phyloP scores from a whole-genome alignment of 306 rosid species.

The Acacia melanoxylon region DNA sequence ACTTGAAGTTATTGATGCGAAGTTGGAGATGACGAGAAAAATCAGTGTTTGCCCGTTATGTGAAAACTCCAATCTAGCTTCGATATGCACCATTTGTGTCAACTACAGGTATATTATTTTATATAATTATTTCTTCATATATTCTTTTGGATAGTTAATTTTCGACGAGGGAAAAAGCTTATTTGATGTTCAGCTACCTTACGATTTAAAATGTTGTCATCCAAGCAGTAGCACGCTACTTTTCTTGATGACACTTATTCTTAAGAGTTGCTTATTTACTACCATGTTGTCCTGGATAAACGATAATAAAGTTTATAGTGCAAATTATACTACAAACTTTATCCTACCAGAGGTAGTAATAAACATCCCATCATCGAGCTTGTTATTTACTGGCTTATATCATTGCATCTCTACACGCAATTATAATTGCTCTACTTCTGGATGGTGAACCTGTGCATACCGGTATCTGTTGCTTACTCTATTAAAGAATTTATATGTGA shows the following conservation, averaged over 20 bases:
- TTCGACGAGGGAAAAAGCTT: neutral
- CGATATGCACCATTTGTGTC: slow-evolving; percentile 75
- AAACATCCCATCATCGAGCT: neutral
- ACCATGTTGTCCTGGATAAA: no score
- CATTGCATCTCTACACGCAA: neutral
- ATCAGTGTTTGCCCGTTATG: slow-evolving; percentile 70
- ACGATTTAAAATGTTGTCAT: slow-evolving; percentile 11
- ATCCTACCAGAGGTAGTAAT: neutral
- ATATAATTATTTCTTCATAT: neutral
- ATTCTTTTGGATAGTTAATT: neutral
- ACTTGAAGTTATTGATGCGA: slow-evolving; percentile 12
- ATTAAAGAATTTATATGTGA: neutral
- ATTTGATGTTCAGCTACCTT: neutral
- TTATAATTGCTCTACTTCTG: neutral
- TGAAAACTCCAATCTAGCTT: slow-evolving; percentile 76
- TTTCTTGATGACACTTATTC: neutral
- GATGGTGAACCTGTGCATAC: neutral
- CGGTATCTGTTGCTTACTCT: neutral
- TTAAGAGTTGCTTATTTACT: neutral
- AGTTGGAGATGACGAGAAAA: slow-evolving; percentile 60
- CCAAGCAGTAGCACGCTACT: neutral
- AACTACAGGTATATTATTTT: slow-evolving; percentile 63
- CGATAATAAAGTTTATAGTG: no score
- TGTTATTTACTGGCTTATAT: neutral
- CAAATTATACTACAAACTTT: no score